Base-by-base conservation (phyloP, 2,329 filamentous ascomycete species). In the Penicillium sp. region DNA sequence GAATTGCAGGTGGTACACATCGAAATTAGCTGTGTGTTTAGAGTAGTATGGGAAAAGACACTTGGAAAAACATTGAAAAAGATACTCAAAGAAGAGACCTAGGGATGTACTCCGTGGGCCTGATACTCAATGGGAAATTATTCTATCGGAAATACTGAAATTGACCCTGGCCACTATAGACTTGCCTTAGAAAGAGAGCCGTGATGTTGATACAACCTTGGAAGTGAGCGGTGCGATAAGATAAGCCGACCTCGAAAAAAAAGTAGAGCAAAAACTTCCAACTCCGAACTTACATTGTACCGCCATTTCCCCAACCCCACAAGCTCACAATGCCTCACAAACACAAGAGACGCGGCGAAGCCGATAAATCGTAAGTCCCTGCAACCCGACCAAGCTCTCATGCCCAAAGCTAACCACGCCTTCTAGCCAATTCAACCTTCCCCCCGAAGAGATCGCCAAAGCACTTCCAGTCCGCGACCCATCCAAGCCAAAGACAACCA, bases 301-400 rank as follows among this genome's bases (percentile, higher is more conserved):
- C 60, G 58, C 47, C 46, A 54, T 39, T 48, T 48, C 36, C 18
- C 36, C 49, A 42, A 48, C 48, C 44, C 48, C 50, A 63, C 38
- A 53, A 43, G 42, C 29, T 49, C 59, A 59, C 42, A 45, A 95
- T 95, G 90, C 90, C 90, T 72, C 90, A 93, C 77, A 95, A 95
- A 76, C 90, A 95, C 72, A 93, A 88, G 59, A 82, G 89, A 59
- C 72, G 74, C 34, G 67, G 73, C 61, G 83, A 83, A 36, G 51
- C 51, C 47, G 71, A 76, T 59, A 66, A 67, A 52, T 77, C 78
- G 86, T 87, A 71, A 61, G 38, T 78, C 69, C 42, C 49, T 44
- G 7, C 42, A 32, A 55, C 1, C 4, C 16, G 5, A 11, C 1
- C 48, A 55, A 18, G n/a, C 41, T 1, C 16, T 3, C 7, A 22